phyloP scores from a whole-genome alignment of 1,284 basidiomycete genomes.

The Spongiforma sp. region DNA sequence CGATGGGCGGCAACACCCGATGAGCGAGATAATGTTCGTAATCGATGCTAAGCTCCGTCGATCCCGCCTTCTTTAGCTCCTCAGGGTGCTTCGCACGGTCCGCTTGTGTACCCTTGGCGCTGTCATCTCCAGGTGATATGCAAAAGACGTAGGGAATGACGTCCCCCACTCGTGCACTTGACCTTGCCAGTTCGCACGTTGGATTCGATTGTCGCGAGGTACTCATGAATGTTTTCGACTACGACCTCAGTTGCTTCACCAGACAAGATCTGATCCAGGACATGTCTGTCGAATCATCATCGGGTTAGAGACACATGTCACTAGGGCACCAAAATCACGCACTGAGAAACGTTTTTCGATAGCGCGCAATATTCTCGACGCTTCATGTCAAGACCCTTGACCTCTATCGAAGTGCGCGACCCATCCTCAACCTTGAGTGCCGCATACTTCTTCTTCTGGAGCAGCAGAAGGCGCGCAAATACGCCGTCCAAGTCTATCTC shows the following conservation, averaged over 20 bases:
- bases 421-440: slow-evolving; percentile 92
- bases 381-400: slow-evolving; percentile 99
- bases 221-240: slow-evolving; percentile 93
- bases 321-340: slow-evolving; percentile 37
- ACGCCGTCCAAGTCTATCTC: slow-evolving; percentile 98
- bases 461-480: slow-evolving; percentile 90
- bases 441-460: slow-evolving; percentile 99
- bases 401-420: slow-evolving; percentile 78
- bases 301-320: not conserved
- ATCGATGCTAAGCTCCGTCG: slow-evolving; percentile 74
- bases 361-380: slow-evolving; percentile 93
- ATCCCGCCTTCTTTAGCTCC: slow-evolving; percentile 77
- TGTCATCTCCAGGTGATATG: slow-evolving; percentile 74
- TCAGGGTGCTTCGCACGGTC: slow-evolving; percentile 95
- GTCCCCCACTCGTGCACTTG: slow-evolving; percentile 83
- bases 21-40: slow-evolving; percentile 92
- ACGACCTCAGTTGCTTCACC: slow-evolving; percentile 92
- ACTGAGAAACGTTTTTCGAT: slow-evolving; percentile 94
- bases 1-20: slow-evolving; percentile 94
- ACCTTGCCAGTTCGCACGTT: slow-evolving; percentile 80
- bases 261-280: slow-evolving; percentile 90
- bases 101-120: slow-evolving; percentile 82
- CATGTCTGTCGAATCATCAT: slow-evolving; percentile 60
- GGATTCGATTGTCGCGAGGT: slow-evolving; percentile 77
- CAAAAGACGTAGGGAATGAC: slow-evolving; percentile 99